These are phyloP conservation scores for Geotrichum histeridarum DNA, from an alignment of 1,139 yeast species.

Conservation along the genomic window DNA sequence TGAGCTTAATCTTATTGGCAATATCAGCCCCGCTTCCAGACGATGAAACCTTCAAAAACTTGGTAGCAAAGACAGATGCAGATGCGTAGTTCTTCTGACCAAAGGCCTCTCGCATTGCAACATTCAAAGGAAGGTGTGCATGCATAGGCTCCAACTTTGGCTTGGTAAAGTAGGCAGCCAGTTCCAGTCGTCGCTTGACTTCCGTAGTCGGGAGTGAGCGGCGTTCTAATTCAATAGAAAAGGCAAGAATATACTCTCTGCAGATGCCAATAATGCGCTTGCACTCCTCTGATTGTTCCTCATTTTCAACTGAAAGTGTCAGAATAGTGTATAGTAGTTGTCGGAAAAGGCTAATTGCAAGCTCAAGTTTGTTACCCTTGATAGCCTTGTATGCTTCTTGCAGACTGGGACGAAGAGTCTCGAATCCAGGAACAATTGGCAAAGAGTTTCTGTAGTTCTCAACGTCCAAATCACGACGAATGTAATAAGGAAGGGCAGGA, in stretches of 20 bases:
- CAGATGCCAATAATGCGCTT: slow-evolving; percentile 67
- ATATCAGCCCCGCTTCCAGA: slow-evolving; percentile 76
- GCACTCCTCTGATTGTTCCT: slow-evolving; percentile 74
- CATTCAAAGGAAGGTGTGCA: slow-evolving; percentile 80
- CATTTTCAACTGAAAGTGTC: slow-evolving; percentile 63
- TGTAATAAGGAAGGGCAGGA: slow-evolving; percentile 63
- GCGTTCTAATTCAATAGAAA: slow-evolving; percentile 83
- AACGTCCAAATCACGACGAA: slow-evolving; percentile 56
- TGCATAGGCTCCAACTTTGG: slow-evolving; percentile 79
- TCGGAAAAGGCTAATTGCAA: slow-evolving; percentile 75
- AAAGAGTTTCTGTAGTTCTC: slow-evolving; percentile 38
- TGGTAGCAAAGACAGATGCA: slow-evolving; percentile 86
- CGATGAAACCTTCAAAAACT: slow-evolving; percentile 62
- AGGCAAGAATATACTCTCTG: slow-evolving; percentile 86
- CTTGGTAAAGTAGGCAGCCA: slow-evolving; percentile 92
- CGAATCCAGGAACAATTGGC: slow-evolving; percentile 75
- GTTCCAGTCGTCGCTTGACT: slow-evolving; percentile 79
- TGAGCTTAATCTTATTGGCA: slow-evolving; percentile 74
- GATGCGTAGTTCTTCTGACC: slow-evolving; percentile 80
- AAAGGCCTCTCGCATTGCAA: slow-evolving; percentile 90
- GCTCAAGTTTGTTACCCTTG: slow-evolving; percentile 74
- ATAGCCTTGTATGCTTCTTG: slow-evolving; percentile 76
- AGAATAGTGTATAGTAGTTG: slow-evolving; percentile 71
- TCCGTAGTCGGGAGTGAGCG: slow-evolving; percentile 66
- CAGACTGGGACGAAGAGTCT: slow-evolving; percentile 50